Percentiles rank a stretch among this genome's conserved stretches.
phyloP scores from a whole-genome alignment of 169 alveolate genomes.

The Plasmodium sp. region DNA sequence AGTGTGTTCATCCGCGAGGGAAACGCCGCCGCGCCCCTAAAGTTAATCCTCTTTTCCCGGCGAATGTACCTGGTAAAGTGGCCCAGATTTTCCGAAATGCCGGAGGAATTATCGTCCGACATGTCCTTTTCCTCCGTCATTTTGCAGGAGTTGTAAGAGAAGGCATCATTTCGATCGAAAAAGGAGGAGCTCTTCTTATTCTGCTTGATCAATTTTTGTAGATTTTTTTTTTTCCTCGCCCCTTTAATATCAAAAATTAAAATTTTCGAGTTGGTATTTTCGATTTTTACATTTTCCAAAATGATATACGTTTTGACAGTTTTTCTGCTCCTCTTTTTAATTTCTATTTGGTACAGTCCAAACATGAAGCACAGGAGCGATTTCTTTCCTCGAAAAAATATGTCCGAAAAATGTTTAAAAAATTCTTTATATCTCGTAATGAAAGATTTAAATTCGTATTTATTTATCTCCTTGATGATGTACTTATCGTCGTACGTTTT shows the following conservation, averaged over 20 bases:
- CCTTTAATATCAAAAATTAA: constrained; percentile 75
- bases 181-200: constrained; percentile 13
- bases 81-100: constrained; percentile 19
- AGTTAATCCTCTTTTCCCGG: constrained; percentile 26
- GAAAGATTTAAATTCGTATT: constrained; percentile 63
- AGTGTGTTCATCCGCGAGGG: not conserved
- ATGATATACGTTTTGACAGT: constrained; percentile 49
- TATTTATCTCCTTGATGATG: constrained; percentile 69
- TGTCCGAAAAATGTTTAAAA: constrained; percentile 61
- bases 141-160: constrained; percentile 24
- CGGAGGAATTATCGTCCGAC: constrained; percentile 22
- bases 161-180: constrained; percentile 23
- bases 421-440: constrained; percentile 57
- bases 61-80: constrained; percentile 8
- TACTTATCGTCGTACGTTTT: constrained; percentile 61
- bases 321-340: constrained; percentile 35
- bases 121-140: constrained; percentile 16
- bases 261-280: constrained; percentile 23
- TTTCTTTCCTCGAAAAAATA: constrained; percentile 32
- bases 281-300: constrained; percentile 66
- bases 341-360: constrained; percentile 57
- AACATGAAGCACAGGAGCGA: constrained; percentile 41
- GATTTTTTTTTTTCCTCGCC: constrained; percentile 68
- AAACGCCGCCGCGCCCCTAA: not conserved
- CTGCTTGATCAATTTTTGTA: constrained; percentile 58